Base-by-base conservation (phyloP, 441 rosid species). In the Syzygium syzygioides region DNA sequence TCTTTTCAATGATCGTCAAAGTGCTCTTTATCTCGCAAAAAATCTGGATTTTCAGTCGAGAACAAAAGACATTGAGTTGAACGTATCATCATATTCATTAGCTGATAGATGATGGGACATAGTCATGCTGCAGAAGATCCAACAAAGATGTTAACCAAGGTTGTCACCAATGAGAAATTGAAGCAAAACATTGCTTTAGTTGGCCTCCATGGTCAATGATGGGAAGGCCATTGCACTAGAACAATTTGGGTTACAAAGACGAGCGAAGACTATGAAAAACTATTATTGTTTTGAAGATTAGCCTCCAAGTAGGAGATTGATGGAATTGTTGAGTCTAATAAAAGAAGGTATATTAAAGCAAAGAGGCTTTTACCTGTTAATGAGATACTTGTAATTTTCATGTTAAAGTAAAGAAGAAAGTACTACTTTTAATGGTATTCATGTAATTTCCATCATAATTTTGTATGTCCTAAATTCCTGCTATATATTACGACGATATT, bases 401-500 rank as follows among this genome's bases (percentile, higher is more conserved):
- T 11, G 30, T 59, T 28, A n/a, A 59, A 59, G 30, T 26, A 14
- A 45, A 45, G 48, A 45, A 45, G 48, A 45, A 45, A 45, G 48
- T 45, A 1, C 2, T 45, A 45, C 48, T 45, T 45, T 59, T 26
- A 59, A 59, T 59, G 28, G 30, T 1, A 0, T 11, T 59, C n/a
- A 26, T 59, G 0, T 25, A 59, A 11, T 26, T 59, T 59, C 15
- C 30, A 59, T 59, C 64, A 59, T 26, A 26, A 59, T 0, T 59
- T 59, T 59, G 64, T 59, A 59, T 26, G 64, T 59, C 28, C 28
- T 26, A 59, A 59, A 59, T 7, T 59, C 64, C 3, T 26, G 30
- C 3, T 0, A 59, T 59, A 59, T 59, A 26, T 0, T 0, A 30
- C n/a, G 30, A 26, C 64, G 13, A 26, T 26, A 26, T 59, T 4